Base-by-base conservation (phyloP, 257 asterid genomes). In the Solanum lycopersicoides region DNA sequence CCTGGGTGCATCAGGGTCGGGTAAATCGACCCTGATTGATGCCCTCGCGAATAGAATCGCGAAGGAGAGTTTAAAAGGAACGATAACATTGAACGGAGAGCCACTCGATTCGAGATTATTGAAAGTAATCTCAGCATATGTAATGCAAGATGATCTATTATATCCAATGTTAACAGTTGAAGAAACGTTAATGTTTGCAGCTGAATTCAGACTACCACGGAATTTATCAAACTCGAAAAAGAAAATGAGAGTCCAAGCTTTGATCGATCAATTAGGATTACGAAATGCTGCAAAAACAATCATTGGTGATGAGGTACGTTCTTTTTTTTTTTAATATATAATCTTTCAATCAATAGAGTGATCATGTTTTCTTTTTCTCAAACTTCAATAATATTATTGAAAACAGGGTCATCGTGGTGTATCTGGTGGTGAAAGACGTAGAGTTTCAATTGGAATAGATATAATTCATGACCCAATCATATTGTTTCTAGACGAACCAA, bases 141-240 rank as follows among this genome's bases (percentile, higher is more conserved):
- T 95, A 41, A 93, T 95, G 98, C 98, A 95, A 63, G 98, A 95
- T 35, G 98, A 94, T 87, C 95, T 95, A 3, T 75, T 95, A 3
- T 94, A 91, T 82, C 98, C 98, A 2, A 95, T 95, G 98, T 93
- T 95, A 41, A 95, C 98, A 0, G 98, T 95, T 0, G 98, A 95
- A 82, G 98, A 95, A 72, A 95, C 98, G 39, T 92, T 95, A 5
- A 94, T 90, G 97, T 95, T 94, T 42, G 98, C 98, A 9, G 96
- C 98, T 28, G 98, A 95, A 90, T 95, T 95, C 25, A 86, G 98
- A 56, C 91, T 95, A 3, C 98, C 98, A 0, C 85, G 94, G 12
- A 56, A 39, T 9, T 82, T 88, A 2, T 84, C 92, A 8, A 88
- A 84, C 60, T 83, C 83, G 9, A 87, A 90, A 66, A 88, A 90